Evolutionary conservation across 805 yeast genomes (phyloP).

Genomic region (Suhomyces sp.): DNA sequence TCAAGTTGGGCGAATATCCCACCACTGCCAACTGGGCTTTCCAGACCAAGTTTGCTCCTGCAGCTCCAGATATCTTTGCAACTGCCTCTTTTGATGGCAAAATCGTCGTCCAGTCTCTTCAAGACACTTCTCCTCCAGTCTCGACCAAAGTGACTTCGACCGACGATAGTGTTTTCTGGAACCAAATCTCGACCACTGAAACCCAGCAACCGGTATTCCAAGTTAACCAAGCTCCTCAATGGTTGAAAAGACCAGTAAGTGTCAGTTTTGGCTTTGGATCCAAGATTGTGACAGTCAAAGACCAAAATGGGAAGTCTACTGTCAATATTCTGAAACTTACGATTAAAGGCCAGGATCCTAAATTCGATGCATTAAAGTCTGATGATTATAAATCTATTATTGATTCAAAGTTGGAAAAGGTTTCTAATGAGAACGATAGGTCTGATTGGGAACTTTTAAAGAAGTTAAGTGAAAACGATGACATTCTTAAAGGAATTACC

Average conservation of each 20-base stretch:
- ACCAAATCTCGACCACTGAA: conserved; percentile 62
- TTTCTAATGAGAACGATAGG: conserved; percentile 35
- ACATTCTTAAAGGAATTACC: conserved; percentile 39
- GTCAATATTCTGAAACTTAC: conserved; percentile 44
- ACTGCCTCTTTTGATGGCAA: conserved; percentile 85
- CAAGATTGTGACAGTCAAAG: conserved; percentile 60
- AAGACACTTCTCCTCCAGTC: conserved; percentile 70
- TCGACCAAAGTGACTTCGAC: conserved; percentile 40
- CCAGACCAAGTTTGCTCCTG: conserved; percentile 82
- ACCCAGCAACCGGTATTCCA: conserved; percentile 71
- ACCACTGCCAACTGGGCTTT: conserved; percentile 93
- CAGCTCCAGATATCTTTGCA: conserved; percentile 85
- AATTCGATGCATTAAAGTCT: conserved; percentile 53
- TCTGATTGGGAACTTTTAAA: conserved; percentile 67
- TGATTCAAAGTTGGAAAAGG: conserved; percentile 44
- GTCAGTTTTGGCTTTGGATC: conserved; percentile 95
- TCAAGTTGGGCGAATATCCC: conserved; percentile 80
- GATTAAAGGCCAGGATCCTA: conserved; percentile 34
- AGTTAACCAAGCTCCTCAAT: conserved; percentile 78
- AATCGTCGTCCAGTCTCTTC: conserved; percentile 77
- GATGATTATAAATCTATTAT: conserved; percentile 55
- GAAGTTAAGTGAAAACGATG: conserved; percentile 45
- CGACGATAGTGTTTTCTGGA: conserved; percentile 84
- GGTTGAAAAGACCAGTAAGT: conserved; percentile 74
- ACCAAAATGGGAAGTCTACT: conserved; percentile 38